phyloP scores from a whole-genome alignment of 331 rosid species.

The Stylosanthes scabra region DNA sequence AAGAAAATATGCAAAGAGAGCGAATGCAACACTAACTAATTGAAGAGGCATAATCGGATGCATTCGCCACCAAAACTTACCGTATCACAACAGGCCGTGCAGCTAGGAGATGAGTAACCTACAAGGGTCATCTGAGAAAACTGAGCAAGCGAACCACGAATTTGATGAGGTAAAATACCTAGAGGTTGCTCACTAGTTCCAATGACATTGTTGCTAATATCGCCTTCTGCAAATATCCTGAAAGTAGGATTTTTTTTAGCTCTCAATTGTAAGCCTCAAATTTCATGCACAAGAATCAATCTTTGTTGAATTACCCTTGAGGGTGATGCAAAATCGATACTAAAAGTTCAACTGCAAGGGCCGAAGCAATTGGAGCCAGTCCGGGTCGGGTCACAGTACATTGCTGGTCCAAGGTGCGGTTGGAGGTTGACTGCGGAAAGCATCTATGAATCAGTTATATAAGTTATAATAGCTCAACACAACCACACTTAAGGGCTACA shows the following conservation, averaged over 20 bases:
- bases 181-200: conserved; percentile 77
- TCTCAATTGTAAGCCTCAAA: neutral
- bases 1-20: too few relatives aligned
- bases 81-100: too few relatives aligned
- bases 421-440: conserved; percentile 78
- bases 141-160: conserved; percentile 81
- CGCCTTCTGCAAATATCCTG: conserved; percentile 88
- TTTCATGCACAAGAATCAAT: conserved; percentile 2
- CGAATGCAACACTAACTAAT: too few relatives aligned
- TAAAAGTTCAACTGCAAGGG: conserved; percentile 90
- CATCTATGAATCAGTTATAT: conserved; percentile 29
- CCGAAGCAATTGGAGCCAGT: conserved; percentile 89
- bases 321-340: conserved; percentile 88
- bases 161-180: conserved; percentile 92
- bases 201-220: conserved; percentile 47
- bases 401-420: conserved; percentile 95
- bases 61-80: too few relatives aligned
- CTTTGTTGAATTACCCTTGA: conserved; percentile 58
- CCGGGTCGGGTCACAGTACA: conserved; percentile 97
- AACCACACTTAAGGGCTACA: conserved; percentile 14
- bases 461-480: conserved; percentile 9
- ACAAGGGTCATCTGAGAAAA: conserved; percentile 90
- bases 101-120: conserved; percentile 81
- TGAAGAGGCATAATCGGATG: too few relatives aligned
- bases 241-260: conserved; percentile 11